Percentiles rank a stretch among this genome's conserved stretches.
phyloP scores from a whole-genome alignment of 1,284 basidiomycete species.

The Ustilago lituana region DNA sequence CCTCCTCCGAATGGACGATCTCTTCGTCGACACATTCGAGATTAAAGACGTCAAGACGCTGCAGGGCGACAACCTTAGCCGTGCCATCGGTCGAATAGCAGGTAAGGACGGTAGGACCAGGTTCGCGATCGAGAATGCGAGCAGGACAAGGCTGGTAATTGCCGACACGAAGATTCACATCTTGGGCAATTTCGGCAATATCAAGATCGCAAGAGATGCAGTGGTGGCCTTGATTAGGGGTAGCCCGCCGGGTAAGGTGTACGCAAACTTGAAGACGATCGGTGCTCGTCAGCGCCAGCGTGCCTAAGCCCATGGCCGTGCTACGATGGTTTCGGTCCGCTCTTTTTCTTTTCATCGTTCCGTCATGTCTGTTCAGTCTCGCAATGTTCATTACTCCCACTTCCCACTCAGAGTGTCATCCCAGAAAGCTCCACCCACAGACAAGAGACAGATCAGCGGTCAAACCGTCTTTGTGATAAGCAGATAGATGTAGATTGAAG shows the following conservation, averaged over 20 bases:
- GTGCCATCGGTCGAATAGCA: constrained; percentile 96
- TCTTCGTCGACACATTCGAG: constrained; percentile 96
- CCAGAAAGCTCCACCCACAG: too few relatives aligned
- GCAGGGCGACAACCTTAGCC: constrained; percentile 93
- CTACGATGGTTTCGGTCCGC: constrained; percentile 10
- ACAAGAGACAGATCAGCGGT: too few relatives aligned
- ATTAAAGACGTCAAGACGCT: constrained; percentile 99
- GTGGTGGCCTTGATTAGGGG: constrained; percentile 94
- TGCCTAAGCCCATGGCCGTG: constrained; percentile 66
- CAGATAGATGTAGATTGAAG: too few relatives aligned
- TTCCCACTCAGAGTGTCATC: too few relatives aligned
- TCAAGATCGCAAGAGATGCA: constrained; percentile 94
- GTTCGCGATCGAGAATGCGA: constrained; percentile 97
- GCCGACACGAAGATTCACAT: constrained; percentile 98
- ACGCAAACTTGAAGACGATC: constrained; percentile 76
- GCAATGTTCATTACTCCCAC: too few relatives aligned
- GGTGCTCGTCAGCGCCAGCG: constrained; percentile 92
- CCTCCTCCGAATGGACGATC: constrained; percentile 90
- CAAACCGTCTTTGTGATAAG: too few relatives aligned
- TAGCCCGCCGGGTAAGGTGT: constrained; percentile 95
- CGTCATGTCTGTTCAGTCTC: too few relatives aligned
- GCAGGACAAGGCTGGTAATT: constrained; percentile 91
- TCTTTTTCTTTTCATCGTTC: not conserved
- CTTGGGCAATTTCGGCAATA: constrained; percentile 92
- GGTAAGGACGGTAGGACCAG: constrained; percentile 98